Evolutionary conservation across 345 rosid species (phyloP).

Genomic region (Jatropha curcas): DNA sequence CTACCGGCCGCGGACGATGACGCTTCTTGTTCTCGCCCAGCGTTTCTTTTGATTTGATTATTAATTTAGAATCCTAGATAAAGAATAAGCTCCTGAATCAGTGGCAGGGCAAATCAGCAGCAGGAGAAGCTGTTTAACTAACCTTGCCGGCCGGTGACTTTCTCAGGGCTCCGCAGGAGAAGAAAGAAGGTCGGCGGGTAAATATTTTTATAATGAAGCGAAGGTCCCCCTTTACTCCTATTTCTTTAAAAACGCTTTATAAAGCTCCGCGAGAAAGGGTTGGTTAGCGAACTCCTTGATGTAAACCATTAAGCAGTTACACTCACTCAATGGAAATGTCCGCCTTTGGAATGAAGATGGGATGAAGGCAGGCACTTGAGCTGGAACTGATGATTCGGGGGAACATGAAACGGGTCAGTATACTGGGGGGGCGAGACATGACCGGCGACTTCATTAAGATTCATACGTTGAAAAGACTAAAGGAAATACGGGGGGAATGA

Average conservation of each 20-base stretch:
- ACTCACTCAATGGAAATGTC: no score
- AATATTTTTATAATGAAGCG: conserved; percentile 7
- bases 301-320: no score
- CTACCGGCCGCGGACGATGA: conserved; percentile 2
- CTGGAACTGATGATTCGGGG: no score
- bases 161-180: background rate
- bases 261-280: conserved; percentile 5
- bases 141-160: background rate
- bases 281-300: no score
- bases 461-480: no score
- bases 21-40: conserved; percentile 6
- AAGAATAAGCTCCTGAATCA: background rate
- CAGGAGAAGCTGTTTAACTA: conserved; percentile 1
- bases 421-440: no score
- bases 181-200: conserved; percentile 1
- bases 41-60: no score
- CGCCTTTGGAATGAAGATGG: no score
- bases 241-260: conserved; percentile 10
- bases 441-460: no score
- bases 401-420: no score
- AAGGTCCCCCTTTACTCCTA: conserved; percentile 1
- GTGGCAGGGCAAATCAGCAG: background rate
- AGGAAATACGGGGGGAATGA: no score
- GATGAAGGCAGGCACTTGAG: no score
- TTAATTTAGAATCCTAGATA: conserved; percentile 1